Conservation (phyloP, 352 stramenopile genomes). For the Phytophthora fragariae region DNA sequence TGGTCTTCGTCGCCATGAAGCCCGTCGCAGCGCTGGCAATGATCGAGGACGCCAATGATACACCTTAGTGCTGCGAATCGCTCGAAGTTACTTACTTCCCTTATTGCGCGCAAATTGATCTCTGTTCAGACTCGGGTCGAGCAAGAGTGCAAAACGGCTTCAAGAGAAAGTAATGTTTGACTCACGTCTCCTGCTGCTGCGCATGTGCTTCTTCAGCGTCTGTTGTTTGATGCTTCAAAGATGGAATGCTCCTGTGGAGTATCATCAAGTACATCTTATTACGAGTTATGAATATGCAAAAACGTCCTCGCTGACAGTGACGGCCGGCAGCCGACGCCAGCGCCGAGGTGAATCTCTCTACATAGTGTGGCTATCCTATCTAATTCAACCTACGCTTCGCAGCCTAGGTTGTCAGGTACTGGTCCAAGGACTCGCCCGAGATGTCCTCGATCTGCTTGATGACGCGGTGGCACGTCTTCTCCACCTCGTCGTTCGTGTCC, state of each 20-base stretch:
- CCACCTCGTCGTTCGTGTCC: slow-evolving; percentile 85
- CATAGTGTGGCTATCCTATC: slow-evolving; percentile 42
- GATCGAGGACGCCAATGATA: no score
- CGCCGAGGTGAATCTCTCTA: slow-evolving; percentile 25
- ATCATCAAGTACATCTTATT: slow-evolving; percentile 39
- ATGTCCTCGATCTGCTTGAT: slow-evolving; percentile 93
- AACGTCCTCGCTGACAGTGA: slow-evolving; percentile 18
- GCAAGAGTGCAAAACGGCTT: no score
- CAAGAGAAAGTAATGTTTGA: no score
- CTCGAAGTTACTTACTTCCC: no score
- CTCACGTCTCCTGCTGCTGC: no score
- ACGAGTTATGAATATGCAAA: slow-evolving; percentile 42
- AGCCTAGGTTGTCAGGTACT: slow-evolving; percentile 80
- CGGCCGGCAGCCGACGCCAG: neutral
- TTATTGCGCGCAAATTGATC: no score
- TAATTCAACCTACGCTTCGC: slow-evolving; percentile 24
- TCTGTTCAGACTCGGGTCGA: no score
- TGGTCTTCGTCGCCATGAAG: no score
- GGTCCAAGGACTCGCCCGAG: slow-evolving; percentile 88
- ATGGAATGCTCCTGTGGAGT: neutral
- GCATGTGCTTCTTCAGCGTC: no score
- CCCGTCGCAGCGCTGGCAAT: no score
- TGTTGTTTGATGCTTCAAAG: no score
- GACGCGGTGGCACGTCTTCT: slow-evolving; percentile 85
- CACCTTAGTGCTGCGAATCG: no score